Percentiles rank a stretch among this genome's conserved stretches.
Conservation (phyloP, 192 early-diverging fungal genomes). For the Funneliformis geosporum region DNA sequence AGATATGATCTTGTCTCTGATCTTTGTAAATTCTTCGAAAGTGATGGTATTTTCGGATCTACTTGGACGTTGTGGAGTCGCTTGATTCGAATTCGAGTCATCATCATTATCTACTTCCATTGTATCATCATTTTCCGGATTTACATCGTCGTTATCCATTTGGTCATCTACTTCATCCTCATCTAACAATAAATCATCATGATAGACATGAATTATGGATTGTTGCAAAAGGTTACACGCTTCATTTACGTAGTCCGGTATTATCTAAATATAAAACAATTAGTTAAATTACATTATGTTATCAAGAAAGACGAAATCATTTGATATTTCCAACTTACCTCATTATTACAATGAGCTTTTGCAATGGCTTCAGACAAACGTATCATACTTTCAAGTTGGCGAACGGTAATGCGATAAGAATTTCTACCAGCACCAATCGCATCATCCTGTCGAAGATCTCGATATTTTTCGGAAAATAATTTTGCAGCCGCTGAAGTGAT, state of each 20-base stretch:
- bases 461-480: constrained; percentile 80
- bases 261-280: constrained; percentile 52
- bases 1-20: constrained; percentile 5
- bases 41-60: neutral
- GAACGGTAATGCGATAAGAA: constrained; percentile 94
- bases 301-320: neutral
- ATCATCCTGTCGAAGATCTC: constrained; percentile 85
- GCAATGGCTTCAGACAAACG: constrained; percentile 95
- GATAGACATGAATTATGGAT: constrained; percentile 86
- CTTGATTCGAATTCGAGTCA: neutral
- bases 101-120: constrained; percentile 19
- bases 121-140: neutral
- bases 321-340: constrained; percentile 41
- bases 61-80: neutral
- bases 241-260: constrained; percentile 74
- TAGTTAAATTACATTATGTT: neutral
- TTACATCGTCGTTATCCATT: neutral
- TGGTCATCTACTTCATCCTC: constrained; percentile 46
- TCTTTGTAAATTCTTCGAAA: neutral
- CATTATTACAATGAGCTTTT: constrained; percentile 72
- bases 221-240: constrained; percentile 81
- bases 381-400: constrained; percentile 95
- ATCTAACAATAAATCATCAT: constrained; percentile 71
- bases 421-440: constrained; percentile 64
- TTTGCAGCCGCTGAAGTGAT: constrained; percentile 75